phyloP scores from a whole-genome alignment of 768 basidiomycete genomes.

The Kwoniella mangroviensis region DNA sequence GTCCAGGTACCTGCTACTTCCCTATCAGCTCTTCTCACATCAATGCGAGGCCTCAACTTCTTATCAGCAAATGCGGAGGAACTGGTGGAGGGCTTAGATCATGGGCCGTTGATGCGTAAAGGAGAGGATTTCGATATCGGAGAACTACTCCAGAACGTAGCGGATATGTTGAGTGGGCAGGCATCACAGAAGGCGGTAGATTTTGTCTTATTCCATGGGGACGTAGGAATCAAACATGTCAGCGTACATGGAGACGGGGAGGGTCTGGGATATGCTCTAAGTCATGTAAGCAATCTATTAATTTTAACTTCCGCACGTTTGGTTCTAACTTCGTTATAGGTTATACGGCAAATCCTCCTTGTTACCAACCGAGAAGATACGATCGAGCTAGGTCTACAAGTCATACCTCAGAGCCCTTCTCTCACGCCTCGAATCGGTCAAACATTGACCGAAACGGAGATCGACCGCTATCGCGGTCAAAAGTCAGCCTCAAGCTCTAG shows the following conservation, averaged over 20 bases:
- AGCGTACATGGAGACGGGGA: conserved; percentile 83
- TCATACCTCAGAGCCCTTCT: conserved; percentile 56
- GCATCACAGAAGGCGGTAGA: conserved; percentile 86
- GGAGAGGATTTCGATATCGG: conserved; percentile 87
- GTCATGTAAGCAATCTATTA: conserved; percentile 69
- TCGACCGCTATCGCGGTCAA: conserved; percentile 27
- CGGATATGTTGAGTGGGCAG: conserved; percentile 81
- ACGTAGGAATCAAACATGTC: conserved; percentile 83
- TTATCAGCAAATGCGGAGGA: conserved; percentile 69
- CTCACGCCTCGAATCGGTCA: conserved; percentile 43
- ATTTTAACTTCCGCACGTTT: neutral
- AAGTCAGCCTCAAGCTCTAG: conserved; percentile 36
- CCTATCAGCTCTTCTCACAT: conserved; percentile 83
- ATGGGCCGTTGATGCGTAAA: conserved; percentile 21
- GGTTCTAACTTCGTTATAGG: conserved; percentile 60
- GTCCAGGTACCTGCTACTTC: conserved; percentile 84
- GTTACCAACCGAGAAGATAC: conserved; percentile 75
- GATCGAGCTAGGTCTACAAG: conserved; percentile 76
- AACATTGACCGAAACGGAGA: conserved; percentile 40
- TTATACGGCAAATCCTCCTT: conserved; percentile 78
- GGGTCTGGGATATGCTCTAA: conserved; percentile 77
- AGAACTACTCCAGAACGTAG: conserved; percentile 84
- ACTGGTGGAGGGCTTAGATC: conserved; percentile 19
- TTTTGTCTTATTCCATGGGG: conserved; percentile 86
- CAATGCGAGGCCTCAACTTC: conserved; percentile 92